Evolutionary conservation across 371 early-diverging fungal species (phyloP).

Genomic region (Blakeslea trispora): DNA sequence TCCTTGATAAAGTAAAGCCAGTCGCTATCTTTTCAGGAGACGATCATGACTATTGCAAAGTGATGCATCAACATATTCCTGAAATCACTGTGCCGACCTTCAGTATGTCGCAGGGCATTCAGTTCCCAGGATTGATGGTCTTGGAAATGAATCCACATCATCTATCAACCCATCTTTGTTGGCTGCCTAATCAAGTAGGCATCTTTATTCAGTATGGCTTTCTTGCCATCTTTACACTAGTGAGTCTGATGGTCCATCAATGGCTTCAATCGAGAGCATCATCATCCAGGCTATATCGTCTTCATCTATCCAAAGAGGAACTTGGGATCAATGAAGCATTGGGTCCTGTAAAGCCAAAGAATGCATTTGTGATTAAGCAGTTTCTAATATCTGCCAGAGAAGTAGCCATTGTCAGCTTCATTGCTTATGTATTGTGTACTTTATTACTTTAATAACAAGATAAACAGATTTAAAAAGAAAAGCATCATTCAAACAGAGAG

Average conservation of each 20-base stretch:
- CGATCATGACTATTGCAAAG: constrained; percentile 89
- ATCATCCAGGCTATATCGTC: not conserved
- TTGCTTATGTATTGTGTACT: constrained; percentile 28
- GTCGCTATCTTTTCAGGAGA: constrained; percentile 83
- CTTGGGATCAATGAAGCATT: not conserved
- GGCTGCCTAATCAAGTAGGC: constrained; percentile 42
- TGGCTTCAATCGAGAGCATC: not conserved
- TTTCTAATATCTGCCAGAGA: constrained; percentile 18
- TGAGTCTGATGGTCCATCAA: not conserved
- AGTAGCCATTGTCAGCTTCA: constrained; percentile 22
- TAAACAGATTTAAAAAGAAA: too few relatives aligned
- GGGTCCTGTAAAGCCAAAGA: too few relatives aligned
- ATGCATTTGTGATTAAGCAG: too few relatives aligned
- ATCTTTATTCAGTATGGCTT: constrained; percentile 41
- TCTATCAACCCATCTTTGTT: constrained; percentile 28
- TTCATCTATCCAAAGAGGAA: constrained; percentile 14
- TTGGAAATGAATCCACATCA: constrained; percentile 17
- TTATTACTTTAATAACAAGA: constrained; percentile 27
- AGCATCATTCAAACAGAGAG: too few relatives aligned
- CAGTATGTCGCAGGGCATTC: constrained; percentile 61
- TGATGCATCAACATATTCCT: constrained; percentile 21
- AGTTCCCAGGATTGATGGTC: constrained; percentile 47
- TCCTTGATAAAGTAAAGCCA: constrained; percentile 71
- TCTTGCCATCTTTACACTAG: constrained; percentile 14
- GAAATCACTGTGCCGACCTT: constrained; percentile 58